Base-by-base conservation (phyloP, 1,139 yeast species). In the Starmera stellimalicola region DNA sequence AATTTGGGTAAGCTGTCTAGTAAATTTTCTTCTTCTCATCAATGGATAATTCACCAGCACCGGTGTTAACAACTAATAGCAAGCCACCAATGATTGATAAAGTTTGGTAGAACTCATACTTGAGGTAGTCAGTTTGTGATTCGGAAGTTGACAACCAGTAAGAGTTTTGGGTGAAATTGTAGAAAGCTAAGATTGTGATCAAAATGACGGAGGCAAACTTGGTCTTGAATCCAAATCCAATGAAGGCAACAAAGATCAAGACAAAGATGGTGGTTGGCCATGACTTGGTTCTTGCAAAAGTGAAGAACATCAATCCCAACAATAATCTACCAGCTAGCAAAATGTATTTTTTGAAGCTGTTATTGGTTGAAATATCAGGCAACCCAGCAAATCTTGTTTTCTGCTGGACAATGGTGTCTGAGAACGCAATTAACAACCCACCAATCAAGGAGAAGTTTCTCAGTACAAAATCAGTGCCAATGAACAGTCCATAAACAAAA, bases 21-120 rank as follows among this genome's bases (percentile, higher is more conserved):
- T 83, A 88, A 42, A 84, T 81, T 67, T 91, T 91, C 68, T 91
- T 88, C 81, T 91, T 91, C 60, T 87, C 96, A 56, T 91, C 98
- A 41, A 91, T 65, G 25, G 95, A 83, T 46, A 88, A 68, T 50
- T 84, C 93, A 33, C 98, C 98, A 28, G 98, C 97, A 44, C 98
- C 98, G 7, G 95, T 85, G 60, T 83, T 85, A 44, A 85, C 95
- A 44, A 93, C 83, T 49, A 91, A 66, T 43, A 91, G 63, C 45
- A 91, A 72, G 2, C 97, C 98, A 35, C 98, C 98, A 38, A 91
- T 91, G 56, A 91, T 91, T 39, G 94, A 81, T 53, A 91, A 69
- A 29, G 95, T 85, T 63, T 91, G 98, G 70, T 84, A 91, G 58
- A 84, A 85, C 57, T 87, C 97, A 58, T 88, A 91, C 57, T 85